These are phyloP conservation scores for apple (Malus domestica) DNA, from an alignment of 306 rosid genomes.

Conservation along the genomic window ASM211411v1 NC_041801.1:34943001-34943500, in stretches of 20 bases:
- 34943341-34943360: conserved; percentile 3
- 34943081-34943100: no score
- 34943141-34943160: background rate
- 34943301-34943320: background rate
- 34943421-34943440: background rate
- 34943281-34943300: background rate
- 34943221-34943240: conserved; percentile 36
- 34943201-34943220: conserved; percentile 33
- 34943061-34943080: no score
- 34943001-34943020: background rate
- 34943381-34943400: background rate
- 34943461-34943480: conserved; percentile 4
- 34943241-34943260: conserved; percentile 29
- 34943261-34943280: background rate
- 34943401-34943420: background rate
- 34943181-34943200: conserved; percentile 21
- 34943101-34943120: no score
- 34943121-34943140: background rate
- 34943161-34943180: background rate
- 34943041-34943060: no score
- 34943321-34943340: background rate
- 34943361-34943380: background rate
- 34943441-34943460: background rate
- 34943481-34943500: background rate
- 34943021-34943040: background rate